phyloP scores from a whole-genome alignment of 225 moss, liverwort and hornwort species.

The Marchantia paleacea region DNA sequence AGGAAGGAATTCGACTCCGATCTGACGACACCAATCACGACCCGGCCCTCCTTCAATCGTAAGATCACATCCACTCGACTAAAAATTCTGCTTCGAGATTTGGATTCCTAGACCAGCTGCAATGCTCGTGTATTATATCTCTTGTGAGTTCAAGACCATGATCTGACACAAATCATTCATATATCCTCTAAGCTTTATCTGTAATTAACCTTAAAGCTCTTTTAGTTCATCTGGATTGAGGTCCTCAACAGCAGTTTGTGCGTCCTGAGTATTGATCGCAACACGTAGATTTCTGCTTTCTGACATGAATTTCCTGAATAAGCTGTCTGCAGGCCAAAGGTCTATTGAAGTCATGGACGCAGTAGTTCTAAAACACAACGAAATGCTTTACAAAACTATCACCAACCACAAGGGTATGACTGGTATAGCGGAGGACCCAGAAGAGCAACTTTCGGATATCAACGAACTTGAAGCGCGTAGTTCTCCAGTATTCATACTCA shows the following conservation, averaged over 20 bases:
- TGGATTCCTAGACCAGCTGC: no score
- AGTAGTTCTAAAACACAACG: conserved; percentile 34
- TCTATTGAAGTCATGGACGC: conserved; percentile 32
- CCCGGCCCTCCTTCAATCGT: conserved; percentile 1
- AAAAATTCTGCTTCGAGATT: no score
- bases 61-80: background rate
- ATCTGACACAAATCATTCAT: no score
- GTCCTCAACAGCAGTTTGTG: no score
- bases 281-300: no score
- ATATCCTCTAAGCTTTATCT: no score
- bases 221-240: no score
- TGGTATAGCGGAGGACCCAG: conserved; percentile 1
- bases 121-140: no score
- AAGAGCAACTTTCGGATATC: conserved; percentile 3
- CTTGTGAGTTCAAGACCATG: no score
- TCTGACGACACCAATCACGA: background rate
- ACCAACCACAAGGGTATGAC: conserved; percentile 23
- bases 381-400: conserved; percentile 38
- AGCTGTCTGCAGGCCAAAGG: conserved; percentile 21
- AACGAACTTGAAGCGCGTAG: conserved; percentile 3
- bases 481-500: conserved; percentile 12
- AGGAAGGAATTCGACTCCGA: background rate
- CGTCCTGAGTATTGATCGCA: no score
- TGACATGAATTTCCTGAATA: no score
- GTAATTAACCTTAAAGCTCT: no score